Evolutionary conservation across 352 stramenopile species (phyloP).

Genomic region (Phytophthora sojae): DNA sequence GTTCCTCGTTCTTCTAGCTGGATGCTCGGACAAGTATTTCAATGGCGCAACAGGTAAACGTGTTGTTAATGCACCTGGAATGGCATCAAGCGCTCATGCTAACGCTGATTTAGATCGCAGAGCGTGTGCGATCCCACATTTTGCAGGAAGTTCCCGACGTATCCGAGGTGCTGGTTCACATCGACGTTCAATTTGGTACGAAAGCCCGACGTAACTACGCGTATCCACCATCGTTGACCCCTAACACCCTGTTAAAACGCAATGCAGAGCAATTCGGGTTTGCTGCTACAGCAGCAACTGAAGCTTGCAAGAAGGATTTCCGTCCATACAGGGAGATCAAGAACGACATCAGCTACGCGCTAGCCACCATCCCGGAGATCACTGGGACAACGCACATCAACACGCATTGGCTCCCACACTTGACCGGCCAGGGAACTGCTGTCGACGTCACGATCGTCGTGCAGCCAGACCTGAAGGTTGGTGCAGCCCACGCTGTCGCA

Average conservation of each 20-base stretch:
- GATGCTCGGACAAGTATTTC: slow-evolving; percentile 85
- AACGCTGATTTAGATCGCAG: slow-evolving; percentile 54
- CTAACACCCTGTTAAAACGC: neutral
- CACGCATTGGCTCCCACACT: slow-evolving; percentile 78
- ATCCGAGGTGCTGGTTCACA: slow-evolving; percentile 90
- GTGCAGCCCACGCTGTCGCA: slow-evolving; percentile 74
- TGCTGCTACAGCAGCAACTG: slow-evolving; percentile 30
- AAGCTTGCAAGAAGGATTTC: slow-evolving; percentile 62
- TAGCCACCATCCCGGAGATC: slow-evolving; percentile 76
- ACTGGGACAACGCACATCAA: slow-evolving; percentile 82
- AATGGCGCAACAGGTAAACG: slow-evolving; percentile 79
- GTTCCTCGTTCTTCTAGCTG: slow-evolving; percentile 36
- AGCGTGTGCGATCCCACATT: slow-evolving; percentile 76
- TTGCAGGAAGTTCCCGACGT: slow-evolving; percentile 74
- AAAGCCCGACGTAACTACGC: neutral
- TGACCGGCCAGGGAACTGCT: slow-evolving; percentile 67
- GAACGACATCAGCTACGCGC: slow-evolving; percentile 65
- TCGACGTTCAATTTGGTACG: slow-evolving; percentile 78
- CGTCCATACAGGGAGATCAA: slow-evolving; percentile 83
- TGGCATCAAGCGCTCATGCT: slow-evolving; percentile 1
- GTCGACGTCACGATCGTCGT: slow-evolving; percentile 86
- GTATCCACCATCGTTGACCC: neutral
- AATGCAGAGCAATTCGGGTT: slow-evolving; percentile 32
- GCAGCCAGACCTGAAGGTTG: slow-evolving; percentile 77
- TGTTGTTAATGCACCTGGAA: neutral